Evolutionary conservation across 2,329 filamentous ascomycete species (phyloP), one percentile per base, ranked within the genome.

Genomic region (Fusarium illudens): DNA sequence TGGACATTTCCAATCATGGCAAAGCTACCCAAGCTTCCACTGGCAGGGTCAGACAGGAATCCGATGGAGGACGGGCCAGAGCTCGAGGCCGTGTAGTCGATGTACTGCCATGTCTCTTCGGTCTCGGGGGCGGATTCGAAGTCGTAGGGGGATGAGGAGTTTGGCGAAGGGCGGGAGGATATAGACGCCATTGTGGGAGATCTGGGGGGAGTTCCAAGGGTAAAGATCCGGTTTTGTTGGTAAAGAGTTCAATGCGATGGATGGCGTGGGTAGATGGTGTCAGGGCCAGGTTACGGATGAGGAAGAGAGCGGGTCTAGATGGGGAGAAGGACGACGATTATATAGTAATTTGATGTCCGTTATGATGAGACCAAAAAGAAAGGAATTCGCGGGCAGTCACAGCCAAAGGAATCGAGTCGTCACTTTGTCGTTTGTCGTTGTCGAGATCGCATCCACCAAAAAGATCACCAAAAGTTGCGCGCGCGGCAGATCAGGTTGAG

Each of bases 21-120:
- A 75, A 82, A 87, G 20, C 85, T 84, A 34, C 80, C 81, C 68
- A 87, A 74, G 62, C 85, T 87, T 13, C 81, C 80, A 68, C 81
- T 84, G 11, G 81, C 81, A 6, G 86, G 85, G 64, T 85, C 86
- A 25, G 82, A 80, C 17, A 84, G 75, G 62, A 86, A 83, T 17
- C 79, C 81, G 10, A 81, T 76, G 1, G 82, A 82, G 0, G 76
- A 79, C 0, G 80, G 70, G 4, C 72, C 77, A 15, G 79, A 79
- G 27, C 72, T 75, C 58, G 74, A 69, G 49, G 74, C 75, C 30
- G 77, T 72, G 58, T 78, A 77, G 60, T 81, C 78, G 61, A 83
- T 73, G 44, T 80, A 79, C 52, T 83, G 79, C 82, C 83, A 84
- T 55, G 81, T 79, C 58, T 84, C 82, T 37, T 84, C 82, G 5